Base-by-base conservation (phyloP, 2,329 filamentous ascomycete genomes). In the Tolypocladium tropicale region DNA sequence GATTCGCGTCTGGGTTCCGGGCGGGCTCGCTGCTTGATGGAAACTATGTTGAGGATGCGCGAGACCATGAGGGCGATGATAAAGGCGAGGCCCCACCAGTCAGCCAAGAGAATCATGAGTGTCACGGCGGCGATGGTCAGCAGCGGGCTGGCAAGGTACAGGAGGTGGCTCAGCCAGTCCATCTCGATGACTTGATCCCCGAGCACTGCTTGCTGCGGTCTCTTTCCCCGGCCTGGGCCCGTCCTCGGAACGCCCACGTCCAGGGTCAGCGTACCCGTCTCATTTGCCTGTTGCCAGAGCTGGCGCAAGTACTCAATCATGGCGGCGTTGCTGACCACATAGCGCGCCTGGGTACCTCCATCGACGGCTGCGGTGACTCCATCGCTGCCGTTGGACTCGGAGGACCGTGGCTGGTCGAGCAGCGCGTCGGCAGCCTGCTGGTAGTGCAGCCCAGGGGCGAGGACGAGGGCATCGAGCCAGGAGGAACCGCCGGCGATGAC, bases 371-470 rank as follows among this genome's bases (percentile, higher is more conserved):
- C 53, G 53, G 11, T n/a, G 43, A 3, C 18, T 39, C 5, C 32
- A 21, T 28, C 28, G 10, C 36, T 14, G 6, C 6, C 6, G 4
- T 16, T 32, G n/a, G n/a, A 14, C 6, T n/a, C 48, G 30, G 50
- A 23, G 30, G 52, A 18, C 14, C 43, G 21, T 4, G 11, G 12
- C 34, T 46, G 34, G 50, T 46, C 36, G 57, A 73, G 73, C 18
- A 85, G 68, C 0, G 75, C 72, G 14, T 80, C 73, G 11, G 80
- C 81, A 4, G 76, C 74, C 61, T 85, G 80, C 61, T 85, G 81
- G 60, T 78, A 79, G 66, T 86, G 83, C 53, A 85, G 64, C 0
- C 83, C 83, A 0, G 83, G 83, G 2, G 79, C 81, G 3, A 86
- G 72, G 14, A 85, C 71, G 12, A 86, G 71, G 9, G 71, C 71